phyloP scores from a whole-genome alignment of 2,329 filamentous ascomycete species.

The Lasiodiplodia theobromae region DNA sequence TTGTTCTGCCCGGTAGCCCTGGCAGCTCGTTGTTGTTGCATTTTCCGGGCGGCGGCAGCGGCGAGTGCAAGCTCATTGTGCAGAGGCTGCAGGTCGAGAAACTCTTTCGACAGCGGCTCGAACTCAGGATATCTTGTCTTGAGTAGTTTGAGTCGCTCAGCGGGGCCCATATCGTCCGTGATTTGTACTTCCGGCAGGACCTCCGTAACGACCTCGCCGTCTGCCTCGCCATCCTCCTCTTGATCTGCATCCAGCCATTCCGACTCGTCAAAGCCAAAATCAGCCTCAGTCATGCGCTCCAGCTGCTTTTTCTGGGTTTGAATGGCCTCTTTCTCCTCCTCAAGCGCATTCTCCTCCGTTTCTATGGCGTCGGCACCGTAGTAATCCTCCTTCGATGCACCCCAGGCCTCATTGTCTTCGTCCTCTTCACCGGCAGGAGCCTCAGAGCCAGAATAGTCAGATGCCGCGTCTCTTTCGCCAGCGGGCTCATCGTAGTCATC shows the following conservation, averaged over 20 bases:
- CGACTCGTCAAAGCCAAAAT: constrained; percentile 90
- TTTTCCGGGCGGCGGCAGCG: constrained; percentile 62
- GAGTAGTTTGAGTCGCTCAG: constrained; percentile 78
- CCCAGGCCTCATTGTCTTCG: constrained; percentile 77
- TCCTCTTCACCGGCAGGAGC: constrained; percentile 59
- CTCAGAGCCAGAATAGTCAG: constrained; percentile 45
- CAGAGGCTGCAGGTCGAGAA: constrained; percentile 70
- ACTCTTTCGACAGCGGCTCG: constrained; percentile 82
- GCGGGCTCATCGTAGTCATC: constrained; percentile 46
- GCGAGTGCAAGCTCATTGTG: constrained; percentile 67
- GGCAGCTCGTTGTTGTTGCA: constrained; percentile 35
- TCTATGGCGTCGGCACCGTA: constrained; percentile 85
- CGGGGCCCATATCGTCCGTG: constrained; percentile 76
- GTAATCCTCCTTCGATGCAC: constrained; percentile 85
- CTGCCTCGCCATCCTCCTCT: constrained; percentile 51
- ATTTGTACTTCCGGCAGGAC: constrained; percentile 85
- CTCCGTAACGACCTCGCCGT: constrained; percentile 74
- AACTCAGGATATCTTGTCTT: constrained; percentile 90
- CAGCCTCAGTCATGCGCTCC: constrained; percentile 84
- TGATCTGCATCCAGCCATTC: constrained; percentile 75
- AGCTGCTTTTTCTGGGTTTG: constrained; percentile 90
- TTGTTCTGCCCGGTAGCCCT: constrained; percentile 35
- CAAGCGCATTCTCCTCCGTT: constrained; percentile 77
- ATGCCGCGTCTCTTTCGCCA: constrained; percentile 37
- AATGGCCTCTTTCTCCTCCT: constrained; percentile 90